Base-by-base conservation (phyloP, 2,329 filamentous ascomycete genomes). In the Fragosphaeria purpurea region DNA sequence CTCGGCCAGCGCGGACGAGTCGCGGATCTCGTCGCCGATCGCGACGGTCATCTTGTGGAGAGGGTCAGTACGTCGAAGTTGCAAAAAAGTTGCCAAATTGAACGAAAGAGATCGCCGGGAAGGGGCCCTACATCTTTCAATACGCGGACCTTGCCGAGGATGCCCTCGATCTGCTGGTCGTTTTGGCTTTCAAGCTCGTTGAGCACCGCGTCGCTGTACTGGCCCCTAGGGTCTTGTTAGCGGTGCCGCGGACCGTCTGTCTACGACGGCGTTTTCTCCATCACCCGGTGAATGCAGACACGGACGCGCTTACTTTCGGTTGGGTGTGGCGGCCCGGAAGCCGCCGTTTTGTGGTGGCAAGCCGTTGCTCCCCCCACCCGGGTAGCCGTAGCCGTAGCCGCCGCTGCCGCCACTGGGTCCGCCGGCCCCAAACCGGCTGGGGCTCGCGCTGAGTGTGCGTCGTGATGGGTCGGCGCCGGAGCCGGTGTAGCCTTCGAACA, bases 111-210 rank as follows among this genome's bases (percentile, higher is more conserved):
- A 50, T 52, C 34, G 12, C 43, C 52, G 47, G 44, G 46, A 46
- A 47, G 31, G 42, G 10, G 46, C 75, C 85, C 64, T 69, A 95
- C 89, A 70, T 89, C 82, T 70, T 96, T 97, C 60, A 97, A 65
- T 72, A 89, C 81, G 71, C 78, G 82, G 54, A 97, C 91, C 69
- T 95, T 96, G 58, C 86, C 86, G 58, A 88, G 77, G 62, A 96
- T 90, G n/a, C 89, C 88, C 55, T 88, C 85, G 9, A 96, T 83
- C 61, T 96, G 85, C 52, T 81, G 76, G 59, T 96, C 90, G 64
- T 97, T 97, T 71, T 98, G 93, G 62, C 86, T 91, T 72, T 98
- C 93, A 54, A 98, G 77, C 70, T 95, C 89, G 64, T 88, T 88
- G 48, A 98, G 77, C 45, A 95, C 88, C 22, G 90, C 86, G 61